Base-by-base conservation (phyloP, 805 yeast species). In the Pichia kluyveri region DNA sequence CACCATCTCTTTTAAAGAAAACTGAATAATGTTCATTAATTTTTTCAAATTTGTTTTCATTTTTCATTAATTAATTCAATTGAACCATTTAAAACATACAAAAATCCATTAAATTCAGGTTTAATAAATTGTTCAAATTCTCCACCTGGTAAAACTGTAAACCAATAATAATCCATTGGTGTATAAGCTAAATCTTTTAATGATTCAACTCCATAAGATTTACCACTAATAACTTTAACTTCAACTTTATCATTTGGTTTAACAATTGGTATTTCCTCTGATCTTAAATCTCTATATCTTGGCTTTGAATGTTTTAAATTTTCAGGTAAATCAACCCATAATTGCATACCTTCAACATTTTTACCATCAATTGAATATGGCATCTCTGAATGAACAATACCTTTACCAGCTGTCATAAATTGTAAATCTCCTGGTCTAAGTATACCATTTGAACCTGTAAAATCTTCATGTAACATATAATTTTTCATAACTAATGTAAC, bases 321-420 rank as follows among this genome's bases (percentile, higher is more conserved):
- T 40, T 68, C 76, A 18, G 93, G 96, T 55, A 82, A 73, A 61
- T 86, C 95, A 37, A 86, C 93, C 96, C 96, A 88, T 46, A 88
- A 69, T 65, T 88, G 96, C 70, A 87, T 69, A 51, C 95, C 95
- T 47, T 70, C 72, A 31, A 67, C 66, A 19, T 69, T 67, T 19
- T 75, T 66, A 1, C 82, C 78, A 39, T 73, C 73, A 38, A 63
- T 66, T 38, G 75, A 70, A 36, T 81, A 81, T 9, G 96, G 96
- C 79, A 87, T 87, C 61, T 88, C 96, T 3, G 88, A 76, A 63
- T 87, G 96, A 47, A 85, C 85, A 37, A 87, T 79, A 44, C 95
- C 96, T 56, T 75, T 76, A 51, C 96, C 96, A 6, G 96, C 96
- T 28, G 96, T 88, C 96, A 88, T 88, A 64, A 88, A 87, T 64